Base-by-base conservation (phyloP, 2,329 filamentous ascomycete species). In the Fusarium tanahbumbuense region DNA sequence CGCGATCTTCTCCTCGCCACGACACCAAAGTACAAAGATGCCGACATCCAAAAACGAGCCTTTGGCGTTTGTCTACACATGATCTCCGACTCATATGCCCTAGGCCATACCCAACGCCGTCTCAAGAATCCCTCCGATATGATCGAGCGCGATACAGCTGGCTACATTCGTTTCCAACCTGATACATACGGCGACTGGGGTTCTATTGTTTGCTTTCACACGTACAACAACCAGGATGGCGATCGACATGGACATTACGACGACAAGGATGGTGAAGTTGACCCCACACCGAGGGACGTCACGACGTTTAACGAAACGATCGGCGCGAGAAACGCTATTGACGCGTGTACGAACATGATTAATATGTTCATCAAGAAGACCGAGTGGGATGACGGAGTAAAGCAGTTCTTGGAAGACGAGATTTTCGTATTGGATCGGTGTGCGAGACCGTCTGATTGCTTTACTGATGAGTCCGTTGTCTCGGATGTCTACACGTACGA, bases 21-120 rank as follows among this genome's bases (percentile, higher is more conserved):
- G 2, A 71, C 68, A 27, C 50, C 67, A 6, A 59, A 68, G 8
- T 71, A 71, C 41, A 42, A 27, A 9, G 28, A 55, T 15, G 30
- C 55, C 32, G 28, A 68, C 5, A 58, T 71, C 1, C 47, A 32
- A 5, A 56, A 54, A 13, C 49, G 68, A 5, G 68, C 68, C 4
- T 57, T 71, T 12, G 68, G 68, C 1, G 49, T 59, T 9, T 71
- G 68, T n/a, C 41, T 68, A 0, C 68, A 71, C 2, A 47, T 71
- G 46, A 71, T 71, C 6, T 68, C 65, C 13, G 68, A 71, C 23
- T 71, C 68, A 0, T 71, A 71, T 25, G 68, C 68, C 11, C 12
- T 71, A 2, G 68, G 68, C 2, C 68, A 71, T n/a, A 57, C 50
- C 5, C 53, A 61, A 10, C 27, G 68, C 6, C 46, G 59, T 5